A percentile compares a stretch with the other conserved stretches of the same genome.
These are phyloP conservation scores for Achaetomiella virescens DNA, from an alignment of 495 filamentous ascomycete species.

Conservation along the genomic window DNA sequence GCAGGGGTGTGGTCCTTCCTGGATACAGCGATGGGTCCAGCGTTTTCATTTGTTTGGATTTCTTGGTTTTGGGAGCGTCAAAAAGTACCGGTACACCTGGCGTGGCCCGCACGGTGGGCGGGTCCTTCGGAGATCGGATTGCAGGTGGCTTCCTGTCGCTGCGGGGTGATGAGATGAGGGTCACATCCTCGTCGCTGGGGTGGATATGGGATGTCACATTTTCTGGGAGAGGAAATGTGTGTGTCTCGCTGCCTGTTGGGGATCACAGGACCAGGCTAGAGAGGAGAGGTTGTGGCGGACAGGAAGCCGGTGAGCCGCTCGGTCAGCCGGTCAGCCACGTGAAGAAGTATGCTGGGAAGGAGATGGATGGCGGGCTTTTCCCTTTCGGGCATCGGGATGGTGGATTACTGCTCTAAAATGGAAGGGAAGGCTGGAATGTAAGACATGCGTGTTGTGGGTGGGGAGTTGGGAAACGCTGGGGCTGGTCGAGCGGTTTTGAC, in stretches of 20 bases:
- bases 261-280: slow-evolving; percentile 6
- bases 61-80: neutral
- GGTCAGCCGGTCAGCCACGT: neutral
- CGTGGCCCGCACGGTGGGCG: neutral
- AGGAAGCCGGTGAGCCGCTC: neutral
- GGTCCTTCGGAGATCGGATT: slow-evolving; percentile 13
- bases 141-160: slow-evolving; percentile 6
- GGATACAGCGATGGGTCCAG: slow-evolving; percentile 13
- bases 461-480: neutral
- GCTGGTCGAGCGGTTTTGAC: slow-evolving; percentile 3
- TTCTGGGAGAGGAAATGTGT: too few relatives aligned
- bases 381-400: slow-evolving; percentile 21
- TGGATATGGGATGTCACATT: neutral
- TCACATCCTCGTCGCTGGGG: neutral
- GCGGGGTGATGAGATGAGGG: slow-evolving; percentile 8
- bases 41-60: slow-evolving; percentile 14
- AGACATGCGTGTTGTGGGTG: slow-evolving; percentile 1
- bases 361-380: slow-evolving; percentile 18
- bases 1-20: neutral
- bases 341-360: neutral
- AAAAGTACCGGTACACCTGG: slow-evolving; percentile 6
- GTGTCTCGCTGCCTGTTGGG: neutral
- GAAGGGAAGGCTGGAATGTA: neutral
- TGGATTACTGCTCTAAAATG: neutral
- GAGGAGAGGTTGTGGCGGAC: neutral